Evolutionary conservation across 164 flowering plant genomes (phyloP).

Genomic region (Berberis thunbergii): DNA sequence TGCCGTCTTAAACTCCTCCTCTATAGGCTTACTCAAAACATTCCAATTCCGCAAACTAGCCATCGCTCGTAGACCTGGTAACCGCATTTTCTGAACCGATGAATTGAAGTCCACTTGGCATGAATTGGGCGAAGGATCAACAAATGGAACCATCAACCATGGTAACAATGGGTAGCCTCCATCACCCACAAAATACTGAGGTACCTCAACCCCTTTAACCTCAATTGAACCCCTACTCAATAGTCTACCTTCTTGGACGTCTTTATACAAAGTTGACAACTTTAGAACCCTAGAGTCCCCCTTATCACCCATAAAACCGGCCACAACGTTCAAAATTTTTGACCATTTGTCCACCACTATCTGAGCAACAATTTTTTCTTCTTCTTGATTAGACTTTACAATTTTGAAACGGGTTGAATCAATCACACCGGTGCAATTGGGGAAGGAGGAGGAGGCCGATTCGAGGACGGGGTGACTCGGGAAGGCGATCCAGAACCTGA

Average conservation of each 20-base stretch:
- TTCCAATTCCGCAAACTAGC: conserved; percentile 79
- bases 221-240: conserved; percentile 23
- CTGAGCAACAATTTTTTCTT: conserved; percentile 50
- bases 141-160: conserved; percentile 66
- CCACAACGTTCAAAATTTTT: conserved; percentile 55
- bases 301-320: conserved; percentile 56
- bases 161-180: conserved; percentile 66
- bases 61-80: conserved; percentile 32
- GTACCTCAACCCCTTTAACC: conserved; percentile 31
- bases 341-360: conserved; percentile 62
- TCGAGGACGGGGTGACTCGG: conserved; percentile 43
- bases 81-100: conserved; percentile 22
- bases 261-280: conserved; percentile 45
- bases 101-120: conserved; percentile 48
- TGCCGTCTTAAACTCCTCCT: conserved; percentile 48
- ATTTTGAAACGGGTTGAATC: conserved; percentile 42
- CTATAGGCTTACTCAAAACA: conserved; percentile 44
- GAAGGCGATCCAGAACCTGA: conserved; percentile 75
- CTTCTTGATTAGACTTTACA: not conserved
- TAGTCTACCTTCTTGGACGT: conserved; percentile 37
- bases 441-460: conserved; percentile 37
- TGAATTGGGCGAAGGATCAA: conserved; percentile 27
- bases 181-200: conserved; percentile 58
- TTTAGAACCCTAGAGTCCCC: conserved; percentile 34
- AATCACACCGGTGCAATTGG: conserved; percentile 77